phyloP scores from a whole-genome alignment of 1,139 yeast genomes.

The Geotrichum histeridarum region DNA sequence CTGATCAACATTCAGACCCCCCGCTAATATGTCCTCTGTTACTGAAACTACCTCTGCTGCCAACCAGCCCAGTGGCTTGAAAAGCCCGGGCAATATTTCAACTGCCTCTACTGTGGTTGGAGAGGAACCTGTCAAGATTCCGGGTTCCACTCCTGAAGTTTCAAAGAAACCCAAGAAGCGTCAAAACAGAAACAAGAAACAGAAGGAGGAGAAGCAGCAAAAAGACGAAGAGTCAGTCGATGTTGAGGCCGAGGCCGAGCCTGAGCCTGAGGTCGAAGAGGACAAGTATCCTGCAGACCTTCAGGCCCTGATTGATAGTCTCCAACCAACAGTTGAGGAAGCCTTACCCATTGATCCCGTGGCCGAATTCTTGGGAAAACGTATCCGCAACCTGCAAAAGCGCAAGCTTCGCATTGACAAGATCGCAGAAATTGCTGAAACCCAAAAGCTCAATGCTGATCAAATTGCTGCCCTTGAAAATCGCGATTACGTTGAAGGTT shows the following conservation, averaged over 20 bases:
- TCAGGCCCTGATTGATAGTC: not conserved
- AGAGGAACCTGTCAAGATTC: conserved; percentile 1
- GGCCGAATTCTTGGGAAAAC: conserved; percentile 33
- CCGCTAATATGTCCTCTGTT: not conserved
- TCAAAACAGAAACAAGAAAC: not conserved
- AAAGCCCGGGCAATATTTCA: not conserved
- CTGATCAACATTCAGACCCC: not conserved
- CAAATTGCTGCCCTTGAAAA: conserved; percentile 35
- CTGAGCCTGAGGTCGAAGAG: not conserved
- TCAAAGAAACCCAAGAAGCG: conserved; percentile 10
- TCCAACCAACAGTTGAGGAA: not conserved
- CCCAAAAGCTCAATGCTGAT: conserved; percentile 35
- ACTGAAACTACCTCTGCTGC: not conserved
- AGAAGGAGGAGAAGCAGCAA: conserved; percentile 4
- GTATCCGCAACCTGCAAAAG: conserved; percentile 38
- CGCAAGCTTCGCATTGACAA: conserved; percentile 37
- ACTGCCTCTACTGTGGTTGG: not conserved
- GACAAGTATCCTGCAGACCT: not conserved
- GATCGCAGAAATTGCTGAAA: conserved; percentile 33
- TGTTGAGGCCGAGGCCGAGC: not conserved
- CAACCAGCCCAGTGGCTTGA: not conserved
- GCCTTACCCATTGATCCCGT: conserved; percentile 25
- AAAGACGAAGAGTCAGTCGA: not conserved
- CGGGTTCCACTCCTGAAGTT: not conserved
- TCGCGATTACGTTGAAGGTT: conserved; percentile 37